These are phyloP conservation scores for Penicillium nordicum DNA, from an alignment of 2,329 filamentous ascomycete genomes.

Conservation along the genomic window DNA sequence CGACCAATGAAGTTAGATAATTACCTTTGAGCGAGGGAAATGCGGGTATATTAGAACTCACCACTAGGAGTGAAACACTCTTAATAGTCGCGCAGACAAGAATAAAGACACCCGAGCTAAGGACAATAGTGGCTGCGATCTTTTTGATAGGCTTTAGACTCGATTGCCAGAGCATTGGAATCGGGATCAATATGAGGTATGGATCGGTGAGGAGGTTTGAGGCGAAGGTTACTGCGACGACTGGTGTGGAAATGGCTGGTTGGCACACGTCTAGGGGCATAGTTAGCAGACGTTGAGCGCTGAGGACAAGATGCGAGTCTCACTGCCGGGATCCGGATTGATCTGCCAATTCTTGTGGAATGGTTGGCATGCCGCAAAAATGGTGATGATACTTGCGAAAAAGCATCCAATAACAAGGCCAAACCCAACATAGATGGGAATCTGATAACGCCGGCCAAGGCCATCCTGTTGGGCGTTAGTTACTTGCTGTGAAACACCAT, in stretches of 20 bases:
- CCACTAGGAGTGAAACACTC: slow-evolving; percentile 47
- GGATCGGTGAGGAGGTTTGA: slow-evolving; percentile 55
- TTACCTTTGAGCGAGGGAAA: background rate
- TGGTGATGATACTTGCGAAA: slow-evolving; percentile 45
- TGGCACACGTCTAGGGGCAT: slow-evolving; percentile 42
- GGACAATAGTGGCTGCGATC: slow-evolving; percentile 49
- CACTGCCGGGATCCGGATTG: slow-evolving; percentile 54
- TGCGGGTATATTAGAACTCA: slow-evolving; percentile 12
- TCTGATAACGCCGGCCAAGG: slow-evolving; percentile 24
- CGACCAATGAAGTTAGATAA: background rate
- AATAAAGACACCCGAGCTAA: slow-evolving; percentile 52
- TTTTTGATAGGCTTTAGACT: slow-evolving; percentile 49
- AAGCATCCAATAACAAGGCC: slow-evolving; percentile 47
- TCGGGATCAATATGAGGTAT: slow-evolving; percentile 56
- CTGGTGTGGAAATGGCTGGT: slow-evolving; percentile 47
- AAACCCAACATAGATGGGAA: slow-evolving; percentile 50
- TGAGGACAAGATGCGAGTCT: slow-evolving; percentile 21
- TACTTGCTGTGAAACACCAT: background rate
- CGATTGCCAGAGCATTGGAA: slow-evolving; percentile 54
- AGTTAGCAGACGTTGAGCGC: background rate
- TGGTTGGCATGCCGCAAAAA: slow-evolving; percentile 51
- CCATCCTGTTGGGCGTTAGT: slow-evolving; percentile 18
- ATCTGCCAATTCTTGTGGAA: slow-evolving; percentile 57
- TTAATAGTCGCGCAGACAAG: slow-evolving; percentile 52
- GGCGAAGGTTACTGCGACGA: slow-evolving; percentile 48